Conservation (phyloP, 169 alveolate species). For the Cryptosporidium sp. region DNA sequence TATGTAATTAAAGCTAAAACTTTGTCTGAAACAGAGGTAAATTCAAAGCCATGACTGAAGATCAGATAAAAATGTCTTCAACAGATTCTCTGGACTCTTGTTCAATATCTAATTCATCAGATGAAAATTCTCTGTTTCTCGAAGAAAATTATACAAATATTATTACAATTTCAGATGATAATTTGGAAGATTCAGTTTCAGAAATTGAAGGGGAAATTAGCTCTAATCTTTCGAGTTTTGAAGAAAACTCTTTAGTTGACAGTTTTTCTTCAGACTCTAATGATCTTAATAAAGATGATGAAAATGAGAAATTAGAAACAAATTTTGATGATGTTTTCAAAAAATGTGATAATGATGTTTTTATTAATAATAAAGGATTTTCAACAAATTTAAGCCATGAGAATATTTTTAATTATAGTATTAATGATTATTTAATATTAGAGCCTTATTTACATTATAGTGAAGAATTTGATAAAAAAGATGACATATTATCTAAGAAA, state of each 20-base stretch:
- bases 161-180: not conserved
- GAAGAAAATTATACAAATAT: slow-evolving; percentile 5
- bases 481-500: not conserved
- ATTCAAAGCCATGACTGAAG: slow-evolving; percentile 18
- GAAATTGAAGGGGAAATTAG: not conserved
- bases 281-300: not conserved
- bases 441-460: slow-evolving; percentile 55
- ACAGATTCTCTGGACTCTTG: slow-evolving; percentile 18
- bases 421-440: slow-evolving; percentile 10
- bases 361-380: not conserved
- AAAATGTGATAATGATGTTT: not conserved
- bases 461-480: slow-evolving; percentile 13
- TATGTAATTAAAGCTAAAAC: not conserved
- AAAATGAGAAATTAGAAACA: not conserved
- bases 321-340: not conserved
- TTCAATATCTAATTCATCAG: slow-evolving; percentile 1
- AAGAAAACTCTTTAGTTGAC: not conserved
- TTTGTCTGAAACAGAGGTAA: not conserved
- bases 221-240: not conserved
- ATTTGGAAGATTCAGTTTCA: not conserved
- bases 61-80: slow-evolving; percentile 7
- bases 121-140: slow-evolving; percentile 18
- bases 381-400: not conserved
- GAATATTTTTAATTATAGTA: not conserved
- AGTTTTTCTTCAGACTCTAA: not conserved